Base-by-base conservation (phyloP, 208 protist species). In the Trichomonas tenax region DNA sequence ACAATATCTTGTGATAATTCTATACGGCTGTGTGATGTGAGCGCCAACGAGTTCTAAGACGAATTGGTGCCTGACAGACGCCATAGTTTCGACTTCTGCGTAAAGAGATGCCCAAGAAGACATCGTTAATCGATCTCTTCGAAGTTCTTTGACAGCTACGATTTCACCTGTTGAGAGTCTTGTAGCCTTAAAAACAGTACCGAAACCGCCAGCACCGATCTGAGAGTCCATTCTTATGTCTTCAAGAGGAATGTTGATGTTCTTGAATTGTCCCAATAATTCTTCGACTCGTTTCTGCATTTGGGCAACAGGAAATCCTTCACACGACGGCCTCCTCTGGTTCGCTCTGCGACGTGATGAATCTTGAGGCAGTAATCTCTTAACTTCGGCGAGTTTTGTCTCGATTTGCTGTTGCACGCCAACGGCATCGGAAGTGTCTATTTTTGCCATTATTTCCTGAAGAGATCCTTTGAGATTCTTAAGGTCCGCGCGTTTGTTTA, bases 111-210 rank as follows among this genome's bases (percentile, higher is more conserved):
- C 17, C 40, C 40, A 51, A 14, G 44, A 48, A 38, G n/a, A 26
- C 8, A 90, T 11, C 17, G 82, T 90, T 48, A 90, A 48, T 38
- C 82, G 34, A 48, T 90, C 82, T 44, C 23, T 26, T 17, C 82
- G 36, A n/a, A 90, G 31, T 48, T 90, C 82, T 90, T 90, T 90
- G n/a, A 90, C 82, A 48, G 82, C 82, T n/a, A 90, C 82, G n/a
- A 90, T 41, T 90, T 90, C 82, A 31, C n/a, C 82, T 34, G 82
- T 90, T 23, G 82, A 90, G 45, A 90, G 48, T 34, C 82, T 9
- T 1, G 82, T 90, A 48, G 82, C 82, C 31, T 90, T 90, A 31
- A 44, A 48, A n/a, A 90, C 82, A 31, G 82, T 90, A n/a, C 82
- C 82, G 31, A 90, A 90, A n/a, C 82, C 82, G 10, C 82, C 82